Conservation (phyloP, 805 yeast genomes). For the Vanderwaltozyma yarrowii region DNA sequence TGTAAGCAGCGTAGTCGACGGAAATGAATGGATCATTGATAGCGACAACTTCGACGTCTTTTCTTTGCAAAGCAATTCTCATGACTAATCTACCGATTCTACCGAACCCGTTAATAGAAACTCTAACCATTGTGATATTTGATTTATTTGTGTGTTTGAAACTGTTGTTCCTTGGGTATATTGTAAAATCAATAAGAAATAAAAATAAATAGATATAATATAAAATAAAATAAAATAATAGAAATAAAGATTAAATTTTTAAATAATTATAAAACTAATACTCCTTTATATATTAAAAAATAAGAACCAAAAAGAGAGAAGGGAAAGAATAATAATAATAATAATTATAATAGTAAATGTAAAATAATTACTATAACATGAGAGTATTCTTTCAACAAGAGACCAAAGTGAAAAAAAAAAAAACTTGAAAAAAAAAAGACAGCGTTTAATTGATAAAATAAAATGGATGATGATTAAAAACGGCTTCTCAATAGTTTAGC, state of each 20-base stretch:
- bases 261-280: neutral
- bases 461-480: too few relatives aligned
- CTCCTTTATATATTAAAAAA: too few relatives aligned
- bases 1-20: constrained; percentile 60
- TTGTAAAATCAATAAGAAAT: neutral
- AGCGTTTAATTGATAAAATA: too few relatives aligned
- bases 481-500: too few relatives aligned
- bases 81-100: constrained; percentile 62
- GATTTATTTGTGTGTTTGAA: constrained; percentile 6
- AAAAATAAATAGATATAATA: neutral
- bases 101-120: constrained; percentile 69
- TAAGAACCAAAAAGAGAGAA: too few relatives aligned
- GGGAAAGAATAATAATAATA: too few relatives aligned
- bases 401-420: too few relatives aligned
- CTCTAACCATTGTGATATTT: constrained; percentile 24
- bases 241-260: neutral
- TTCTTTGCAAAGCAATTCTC: constrained; percentile 49
- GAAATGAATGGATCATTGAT: constrained; percentile 63
- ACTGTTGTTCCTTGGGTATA: constrained; percentile 8
- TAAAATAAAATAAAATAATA: neutral
- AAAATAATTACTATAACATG: too few relatives aligned
- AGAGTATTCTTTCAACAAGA: too few relatives aligned
- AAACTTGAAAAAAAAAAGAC: too few relatives aligned
- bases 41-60: constrained; percentile 48
- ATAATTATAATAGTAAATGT: too few relatives aligned